Evolutionary conservation across 2,329 filamentous ascomycete genomes (phyloP).

Genomic region (Nigrospora sphaerica): DNA sequence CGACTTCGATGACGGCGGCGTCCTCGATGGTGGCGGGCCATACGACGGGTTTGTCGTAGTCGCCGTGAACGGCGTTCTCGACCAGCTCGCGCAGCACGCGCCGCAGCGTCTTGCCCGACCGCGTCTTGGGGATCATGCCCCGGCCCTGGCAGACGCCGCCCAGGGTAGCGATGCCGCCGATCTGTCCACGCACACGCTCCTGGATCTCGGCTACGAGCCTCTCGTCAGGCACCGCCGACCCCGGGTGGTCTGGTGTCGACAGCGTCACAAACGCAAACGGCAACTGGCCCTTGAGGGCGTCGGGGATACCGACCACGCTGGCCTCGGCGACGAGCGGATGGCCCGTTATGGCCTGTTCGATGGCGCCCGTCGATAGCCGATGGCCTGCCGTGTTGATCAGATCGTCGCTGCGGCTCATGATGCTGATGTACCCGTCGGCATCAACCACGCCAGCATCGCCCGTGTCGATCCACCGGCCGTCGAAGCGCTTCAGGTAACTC

Average conservation of each 20-base stretch:
- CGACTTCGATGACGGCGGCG: slow-evolving; percentile 63
- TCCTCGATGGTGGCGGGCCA: slow-evolving; percentile 87
- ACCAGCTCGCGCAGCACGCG: slow-evolving; percentile 76
- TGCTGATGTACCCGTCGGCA: slow-evolving; percentile 57
- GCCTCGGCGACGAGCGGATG: slow-evolving; percentile 76
- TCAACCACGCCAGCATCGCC: slow-evolving; percentile 88
- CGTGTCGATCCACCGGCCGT: slow-evolving; percentile 80
- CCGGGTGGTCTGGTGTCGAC: slow-evolving; percentile 36
- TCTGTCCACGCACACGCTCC: slow-evolving; percentile 65
- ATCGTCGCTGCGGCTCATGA: slow-evolving; percentile 67
- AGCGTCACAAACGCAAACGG: slow-evolving; percentile 80
- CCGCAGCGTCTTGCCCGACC: slow-evolving; percentile 85
- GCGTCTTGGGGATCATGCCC: slow-evolving; percentile 84
- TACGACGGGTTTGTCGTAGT: slow-evolving; percentile 64
- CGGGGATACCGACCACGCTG: slow-evolving; percentile 80
- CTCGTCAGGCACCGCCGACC: slow-evolving; percentile 40
- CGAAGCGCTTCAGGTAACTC: slow-evolving; percentile 76
- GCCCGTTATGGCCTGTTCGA: slow-evolving; percentile 84
- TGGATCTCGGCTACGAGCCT: slow-evolving; percentile 58
- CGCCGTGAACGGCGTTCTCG: slow-evolving; percentile 70
- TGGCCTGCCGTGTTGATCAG: slow-evolving; percentile 96
- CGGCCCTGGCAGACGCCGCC: slow-evolving; percentile 80
- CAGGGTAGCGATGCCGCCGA: slow-evolving; percentile 79
- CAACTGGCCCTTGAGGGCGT: slow-evolving; percentile 80
- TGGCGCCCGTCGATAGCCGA: slow-evolving; percentile 78